Base-by-base conservation (phyloP, 768 basidiomycete species). In the Obba rivulosa region DNA sequence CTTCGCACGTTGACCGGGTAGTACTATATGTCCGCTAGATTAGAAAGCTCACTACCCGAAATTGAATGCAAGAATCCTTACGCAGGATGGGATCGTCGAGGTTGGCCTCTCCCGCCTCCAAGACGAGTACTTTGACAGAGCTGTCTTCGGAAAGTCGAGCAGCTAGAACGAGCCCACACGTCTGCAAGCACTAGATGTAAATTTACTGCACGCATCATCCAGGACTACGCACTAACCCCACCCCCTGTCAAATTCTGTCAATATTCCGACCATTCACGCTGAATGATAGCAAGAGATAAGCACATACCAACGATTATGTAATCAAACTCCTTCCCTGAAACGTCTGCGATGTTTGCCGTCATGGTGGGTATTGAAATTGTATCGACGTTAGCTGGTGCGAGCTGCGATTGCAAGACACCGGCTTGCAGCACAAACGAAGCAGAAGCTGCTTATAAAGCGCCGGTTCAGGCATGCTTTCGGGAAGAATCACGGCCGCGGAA, bases 91-190 rank as follows among this genome's bases (percentile, higher is more conserved):
- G 34, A 3, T 45, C 51, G 22, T 46, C 34, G 3, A 50, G 45
- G 17, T 49, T 48, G 25, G 54, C 41, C 13, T 45, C 50, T 2
- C 66, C 66, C 2, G 64, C 62, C 48, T 68, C 66, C 41, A 68
- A 53, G 3, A 73, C 67, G 36, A 69, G 55, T 8, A 74, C 69
- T 2, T 57, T 57, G 41, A 62, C 59, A 22, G 60, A 51, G 0
- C 60, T 46, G 50, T 73, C 66, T 40, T 70, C 67, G 7, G 65
- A 56, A 28, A 76, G 57, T 13, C 74, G 60, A 5, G 60, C 58
- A 17, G 72, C 72, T 22, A 74, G 54, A 8, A 67, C 66, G 21
- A 72, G 53, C 11, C 73, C 72, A 2, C 67, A 66, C n/a, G 53
- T 39, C 53, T 54, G 31, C 7, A 2, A 5, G 7, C 4, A 8